phyloP scores from a whole-genome alignment of 768 basidiomycete species.

The Strobilomyces confusus region DNA sequence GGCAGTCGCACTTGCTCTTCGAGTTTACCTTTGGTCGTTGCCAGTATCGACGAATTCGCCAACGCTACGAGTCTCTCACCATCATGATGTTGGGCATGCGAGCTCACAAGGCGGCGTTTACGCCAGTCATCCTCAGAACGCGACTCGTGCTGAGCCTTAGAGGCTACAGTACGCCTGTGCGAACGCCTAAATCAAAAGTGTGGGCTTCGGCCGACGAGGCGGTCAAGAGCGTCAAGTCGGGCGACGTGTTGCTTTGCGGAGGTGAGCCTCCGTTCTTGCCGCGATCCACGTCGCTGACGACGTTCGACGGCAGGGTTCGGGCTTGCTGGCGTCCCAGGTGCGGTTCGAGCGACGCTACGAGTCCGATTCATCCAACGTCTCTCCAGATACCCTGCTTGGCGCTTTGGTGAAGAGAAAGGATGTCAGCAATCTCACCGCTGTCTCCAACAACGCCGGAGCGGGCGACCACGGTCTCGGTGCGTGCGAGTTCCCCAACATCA shows the following conservation, averaged over 20 bases:
- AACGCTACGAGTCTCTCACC: neutral
- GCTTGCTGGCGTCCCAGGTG: conserved; percentile 83
- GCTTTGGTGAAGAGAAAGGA: conserved; percentile 74
- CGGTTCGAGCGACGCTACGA: conserved; percentile 1
- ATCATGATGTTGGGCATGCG: conserved; percentile 27
- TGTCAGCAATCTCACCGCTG: conserved; percentile 70
- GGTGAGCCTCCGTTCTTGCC: conserved; percentile 45
- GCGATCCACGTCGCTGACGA: neutral
- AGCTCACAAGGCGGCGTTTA: conserved; percentile 11
- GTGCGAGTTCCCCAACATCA: neutral
- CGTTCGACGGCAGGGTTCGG: conserved; percentile 65
- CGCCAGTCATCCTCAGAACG: conserved; percentile 16
- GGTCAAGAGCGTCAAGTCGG: conserved; percentile 76
- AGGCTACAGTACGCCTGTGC: conserved; percentile 25
- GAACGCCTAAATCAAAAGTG: conserved; percentile 54
- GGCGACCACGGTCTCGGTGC: conserved; percentile 68
- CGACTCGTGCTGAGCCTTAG: conserved; percentile 15
- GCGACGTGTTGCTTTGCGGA: conserved; percentile 74
- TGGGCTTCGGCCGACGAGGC: conserved; percentile 82
- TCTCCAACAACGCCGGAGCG: conserved; percentile 85
- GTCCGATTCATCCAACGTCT: neutral
- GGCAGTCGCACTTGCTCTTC: neutral
- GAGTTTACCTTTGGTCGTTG: neutral
- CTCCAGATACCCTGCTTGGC: conserved; percentile 71
- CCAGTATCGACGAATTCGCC: neutral